phyloP scores from a whole-genome alignment of 768 basidiomycete genomes.

The Sutorius australiensis region DNA sequence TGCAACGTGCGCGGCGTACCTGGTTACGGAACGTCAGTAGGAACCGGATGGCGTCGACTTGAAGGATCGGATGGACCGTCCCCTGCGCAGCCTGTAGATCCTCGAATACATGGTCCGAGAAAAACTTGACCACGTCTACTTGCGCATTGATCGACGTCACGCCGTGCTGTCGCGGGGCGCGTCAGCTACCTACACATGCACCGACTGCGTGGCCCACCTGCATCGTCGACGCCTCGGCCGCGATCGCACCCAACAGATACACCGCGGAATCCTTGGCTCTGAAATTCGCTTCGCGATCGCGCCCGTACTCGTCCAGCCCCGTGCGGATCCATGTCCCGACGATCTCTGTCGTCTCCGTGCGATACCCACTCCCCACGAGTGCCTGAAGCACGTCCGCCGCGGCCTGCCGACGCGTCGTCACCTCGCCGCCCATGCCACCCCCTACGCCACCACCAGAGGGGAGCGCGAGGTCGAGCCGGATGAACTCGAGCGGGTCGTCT shows the following conservation, averaged over 20 bases:
- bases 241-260: constrained; percentile 90
- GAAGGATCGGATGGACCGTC: constrained; percentile 81
- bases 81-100: constrained; percentile 74
- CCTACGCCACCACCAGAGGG: constrained; percentile 42
- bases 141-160: constrained; percentile 91
- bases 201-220: constrained; percentile 49
- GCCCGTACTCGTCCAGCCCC: constrained; percentile 66
- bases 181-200: background rate
- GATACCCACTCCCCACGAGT: constrained; percentile 75
- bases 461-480: constrained; percentile 78
- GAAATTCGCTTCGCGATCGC: constrained; percentile 66
- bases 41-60: constrained; percentile 95
- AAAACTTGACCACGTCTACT: constrained; percentile 94
- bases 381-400: constrained; percentile 96
- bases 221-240: constrained; percentile 81
- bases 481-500: constrained; percentile 94
- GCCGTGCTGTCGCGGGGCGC: constrained; percentile 55
- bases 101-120: constrained; percentile 84
- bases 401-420: constrained; percentile 84
- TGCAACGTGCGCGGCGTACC: constrained; percentile 36
- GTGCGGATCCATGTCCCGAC: constrained; percentile 79
- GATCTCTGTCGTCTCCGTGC: constrained; percentile 82
- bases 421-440: constrained; percentile 51
- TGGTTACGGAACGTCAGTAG: constrained; percentile 95
- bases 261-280: constrained; percentile 92